Conservation (phyloP, 2,329 filamentous ascomycete genomes). For the Pseudogymnoascus sp. region DNA sequence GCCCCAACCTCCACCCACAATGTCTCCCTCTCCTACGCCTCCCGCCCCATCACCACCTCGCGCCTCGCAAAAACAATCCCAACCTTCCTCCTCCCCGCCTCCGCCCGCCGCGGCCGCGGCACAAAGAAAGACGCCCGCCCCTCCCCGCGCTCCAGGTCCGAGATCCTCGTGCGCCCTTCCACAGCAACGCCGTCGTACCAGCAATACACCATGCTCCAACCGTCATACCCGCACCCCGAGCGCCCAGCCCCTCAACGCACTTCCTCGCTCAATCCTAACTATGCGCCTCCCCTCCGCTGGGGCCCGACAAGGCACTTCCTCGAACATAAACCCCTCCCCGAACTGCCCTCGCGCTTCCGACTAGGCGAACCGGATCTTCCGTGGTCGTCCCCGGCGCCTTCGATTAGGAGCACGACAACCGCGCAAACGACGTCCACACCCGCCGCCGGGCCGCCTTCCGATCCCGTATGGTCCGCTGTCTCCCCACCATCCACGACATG, state of each 20-base stretch:
- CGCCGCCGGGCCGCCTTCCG: background rate
- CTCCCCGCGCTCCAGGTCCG: background rate
- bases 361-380: conserved; percentile 26
- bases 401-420: background rate
- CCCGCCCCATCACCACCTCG: background rate
- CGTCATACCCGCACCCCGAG: background rate
- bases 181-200: background rate
- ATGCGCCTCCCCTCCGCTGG: background rate
- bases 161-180: background rate
- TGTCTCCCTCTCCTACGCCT: background rate
- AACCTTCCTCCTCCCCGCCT: background rate
- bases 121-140: background rate
- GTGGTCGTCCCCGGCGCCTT: conserved; percentile 21
- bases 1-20: background rate
- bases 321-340: conserved; percentile 18
- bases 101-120: background rate
- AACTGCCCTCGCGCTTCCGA: conserved; percentile 24
- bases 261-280: background rate
- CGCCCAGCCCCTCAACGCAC: background rate
- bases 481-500: background rate
- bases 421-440: background rate
- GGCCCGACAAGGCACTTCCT: background rate
- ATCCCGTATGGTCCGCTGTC: background rate
- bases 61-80: background rate
- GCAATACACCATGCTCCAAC: background rate